A percentile compares a stretch with the other conserved stretches of the same genome.
These are phyloP conservation scores for Triticum dicoccoides DNA, from an alignment of 176 grass and related monocot genomes.

Conservation along the genomic window DNA sequence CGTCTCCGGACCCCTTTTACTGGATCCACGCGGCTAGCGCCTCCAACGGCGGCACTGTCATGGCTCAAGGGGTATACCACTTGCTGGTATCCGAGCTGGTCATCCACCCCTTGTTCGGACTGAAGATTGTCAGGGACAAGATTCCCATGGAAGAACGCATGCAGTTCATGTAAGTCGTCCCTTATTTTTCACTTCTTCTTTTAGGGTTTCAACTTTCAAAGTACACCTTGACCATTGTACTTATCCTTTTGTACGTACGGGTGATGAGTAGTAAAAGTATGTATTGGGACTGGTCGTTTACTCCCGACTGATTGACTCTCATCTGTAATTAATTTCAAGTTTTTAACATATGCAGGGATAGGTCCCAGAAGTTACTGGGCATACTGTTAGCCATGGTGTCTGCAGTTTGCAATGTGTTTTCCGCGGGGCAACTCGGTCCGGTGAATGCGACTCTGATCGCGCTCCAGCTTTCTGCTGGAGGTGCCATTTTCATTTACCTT, in stretches of 20 bases:
- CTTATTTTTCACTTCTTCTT: too few species aligned
- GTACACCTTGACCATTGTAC: too few species aligned
- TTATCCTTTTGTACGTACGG: too few species aligned
- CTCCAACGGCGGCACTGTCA: not conserved
- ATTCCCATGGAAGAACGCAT: not conserved
- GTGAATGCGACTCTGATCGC: not conserved
- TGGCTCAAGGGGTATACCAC: not conserved
- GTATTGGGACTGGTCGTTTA: too few species aligned
- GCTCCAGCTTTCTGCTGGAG: not conserved
- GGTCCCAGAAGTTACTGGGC: not conserved
- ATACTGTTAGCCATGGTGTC: not conserved
- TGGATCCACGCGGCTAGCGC: not conserved
- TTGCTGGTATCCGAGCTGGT: not conserved
- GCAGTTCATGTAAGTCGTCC: not conserved
- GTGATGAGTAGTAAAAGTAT: too few species aligned
- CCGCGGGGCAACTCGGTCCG: not conserved
- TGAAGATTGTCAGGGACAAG: not conserved
- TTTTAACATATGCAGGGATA: not conserved
- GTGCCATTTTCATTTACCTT: not conserved
- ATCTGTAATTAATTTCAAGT: too few species aligned
- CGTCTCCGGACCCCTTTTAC: not conserved
- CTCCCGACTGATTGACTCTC: too few species aligned
- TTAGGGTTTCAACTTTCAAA: too few species aligned
- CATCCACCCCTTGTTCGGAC: not conserved
- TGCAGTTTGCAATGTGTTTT: not conserved